Evolutionary conservation across 2,329 filamentous ascomycete species (phyloP).

Genomic region (Aspergillus calidoustus): DNA sequence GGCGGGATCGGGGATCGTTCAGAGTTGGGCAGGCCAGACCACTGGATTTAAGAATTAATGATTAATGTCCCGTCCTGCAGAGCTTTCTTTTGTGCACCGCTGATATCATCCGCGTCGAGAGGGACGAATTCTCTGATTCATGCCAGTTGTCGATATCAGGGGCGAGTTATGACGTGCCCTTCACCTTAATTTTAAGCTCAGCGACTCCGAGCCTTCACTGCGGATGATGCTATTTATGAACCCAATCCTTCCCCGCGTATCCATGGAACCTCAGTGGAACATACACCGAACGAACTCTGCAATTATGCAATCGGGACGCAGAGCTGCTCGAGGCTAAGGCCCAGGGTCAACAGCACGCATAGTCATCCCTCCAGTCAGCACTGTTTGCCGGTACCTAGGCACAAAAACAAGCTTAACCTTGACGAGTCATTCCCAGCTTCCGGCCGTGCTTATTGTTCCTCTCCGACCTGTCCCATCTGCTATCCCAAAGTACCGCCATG

Average conservation of each 20-base stretch:
- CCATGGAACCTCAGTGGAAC: conserved; percentile 18
- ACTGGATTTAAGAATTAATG: not conserved
- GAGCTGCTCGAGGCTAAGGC: not conserved
- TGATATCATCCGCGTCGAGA: not conserved
- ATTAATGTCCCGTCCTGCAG: conserved; percentile 4
- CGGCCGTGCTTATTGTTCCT: not conserved
- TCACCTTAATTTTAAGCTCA: not conserved
- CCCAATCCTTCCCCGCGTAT: conserved; percentile 13
- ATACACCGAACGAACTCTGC: not conserved
- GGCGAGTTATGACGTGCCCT: conserved; percentile 18
- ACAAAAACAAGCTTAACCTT: not conserved
- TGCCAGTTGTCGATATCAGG: not conserved
- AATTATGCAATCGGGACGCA: not conserved
- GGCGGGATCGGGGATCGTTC: conserved; percentile 14
- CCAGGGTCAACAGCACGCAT: not conserved
- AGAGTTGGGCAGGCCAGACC: not conserved
- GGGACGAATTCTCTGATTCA: not conserved
- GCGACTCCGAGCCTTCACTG: not conserved
- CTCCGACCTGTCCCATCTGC: not conserved
- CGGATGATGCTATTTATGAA: conserved; percentile 1
- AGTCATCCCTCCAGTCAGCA: not conserved
- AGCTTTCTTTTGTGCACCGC: not conserved
- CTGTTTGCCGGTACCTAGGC: not conserved
- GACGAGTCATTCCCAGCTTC: not conserved
- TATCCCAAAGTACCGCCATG: not conserved